Evolutionary conservation across 768 basidiomycete genomes (phyloP).

Genomic region (Pluteus cervinus): DNA sequence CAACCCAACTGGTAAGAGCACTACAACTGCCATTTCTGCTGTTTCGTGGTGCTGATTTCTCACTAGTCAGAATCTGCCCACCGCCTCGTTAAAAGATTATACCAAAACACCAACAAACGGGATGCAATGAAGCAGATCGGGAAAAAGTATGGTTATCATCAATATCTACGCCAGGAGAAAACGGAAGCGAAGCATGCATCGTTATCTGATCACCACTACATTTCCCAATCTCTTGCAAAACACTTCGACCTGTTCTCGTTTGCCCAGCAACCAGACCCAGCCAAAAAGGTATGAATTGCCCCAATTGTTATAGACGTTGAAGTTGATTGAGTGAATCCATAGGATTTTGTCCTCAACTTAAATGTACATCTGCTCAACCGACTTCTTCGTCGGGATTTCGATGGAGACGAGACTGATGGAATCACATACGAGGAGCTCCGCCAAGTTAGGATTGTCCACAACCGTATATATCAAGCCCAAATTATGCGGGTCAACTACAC

Average conservation of each 20-base stretch:
- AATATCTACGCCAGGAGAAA: no score
- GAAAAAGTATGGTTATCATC: no score
- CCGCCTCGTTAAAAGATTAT: constrained; percentile 24
- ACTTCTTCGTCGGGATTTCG: constrained; percentile 13
- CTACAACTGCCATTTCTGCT: no score
- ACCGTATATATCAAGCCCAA: constrained; percentile 19
- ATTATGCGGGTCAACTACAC: constrained; percentile 32
- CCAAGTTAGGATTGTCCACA: constrained; percentile 9
- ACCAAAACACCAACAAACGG: constrained; percentile 24
- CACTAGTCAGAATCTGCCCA: constrained; percentile 37
- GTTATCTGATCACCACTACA: constrained; percentile 17
- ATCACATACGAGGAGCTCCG: constrained; percentile 14
- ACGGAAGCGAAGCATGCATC: no score
- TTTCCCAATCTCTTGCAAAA: constrained; percentile 11
- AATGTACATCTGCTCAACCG: constrained; percentile 22
- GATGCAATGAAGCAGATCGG: no score
- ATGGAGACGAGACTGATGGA: constrained; percentile 17
- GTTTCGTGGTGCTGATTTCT: no score
- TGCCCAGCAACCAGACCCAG: constrained; percentile 15
- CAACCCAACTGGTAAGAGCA: constrained; percentile 25
- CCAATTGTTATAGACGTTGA: constrained; percentile 1
- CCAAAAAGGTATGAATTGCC: constrained; percentile 17
- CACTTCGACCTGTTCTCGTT: constrained; percentile 1
- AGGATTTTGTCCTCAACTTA: constrained; percentile 22
- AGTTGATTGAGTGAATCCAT: background rate